These are phyloP conservation scores for Penicillium coffeae DNA, from an alignment of 495 filamentous ascomycete genomes.

Conservation along the genomic window DNA sequence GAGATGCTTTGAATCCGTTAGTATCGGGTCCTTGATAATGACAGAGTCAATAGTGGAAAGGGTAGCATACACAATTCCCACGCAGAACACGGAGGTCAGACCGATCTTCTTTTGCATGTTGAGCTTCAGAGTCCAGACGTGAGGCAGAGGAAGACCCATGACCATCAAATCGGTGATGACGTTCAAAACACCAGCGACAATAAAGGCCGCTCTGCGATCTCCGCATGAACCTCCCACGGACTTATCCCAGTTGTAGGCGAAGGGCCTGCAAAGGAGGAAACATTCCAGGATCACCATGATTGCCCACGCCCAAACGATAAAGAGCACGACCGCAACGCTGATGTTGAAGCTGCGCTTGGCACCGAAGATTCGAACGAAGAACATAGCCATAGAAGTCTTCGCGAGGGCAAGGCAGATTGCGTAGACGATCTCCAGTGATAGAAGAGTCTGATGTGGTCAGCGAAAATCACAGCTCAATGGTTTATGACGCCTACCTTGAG, in stretches of 20 bases:
- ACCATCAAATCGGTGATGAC: constrained; percentile 50
- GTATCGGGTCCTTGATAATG: too few species aligned
- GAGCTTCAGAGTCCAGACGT: constrained; percentile 46
- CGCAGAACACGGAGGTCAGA: constrained; percentile 42
- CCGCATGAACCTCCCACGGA: constrained; percentile 45
- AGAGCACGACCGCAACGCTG: not conserved
- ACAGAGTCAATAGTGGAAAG: too few species aligned
- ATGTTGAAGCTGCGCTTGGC: constrained; percentile 12
- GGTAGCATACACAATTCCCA: constrained; percentile 51
- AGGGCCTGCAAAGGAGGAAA: constrained; percentile 1
- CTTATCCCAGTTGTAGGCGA: constrained; percentile 49
- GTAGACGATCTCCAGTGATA: constrained; percentile 6
- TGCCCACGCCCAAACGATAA: not conserved
- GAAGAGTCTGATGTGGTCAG: not conserved
- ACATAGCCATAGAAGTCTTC: constrained; percentile 16
- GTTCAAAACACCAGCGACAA: constrained; percentile 44
- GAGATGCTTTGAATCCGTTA: too few species aligned
- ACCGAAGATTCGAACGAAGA: constrained; percentile 16
- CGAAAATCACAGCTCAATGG: too few species aligned
- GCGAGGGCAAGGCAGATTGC: constrained; percentile 10
- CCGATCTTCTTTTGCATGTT: constrained; percentile 44
- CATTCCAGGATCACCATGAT: not conserved
- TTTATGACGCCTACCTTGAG: too few species aligned
- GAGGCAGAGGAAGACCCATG: constrained; percentile 44
- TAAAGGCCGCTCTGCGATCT: constrained; percentile 43